These are phyloP conservation scores for Neurospora tetraspora DNA, from an alignment of 495 filamentous ascomycete species.

Conservation along the genomic window DNA sequence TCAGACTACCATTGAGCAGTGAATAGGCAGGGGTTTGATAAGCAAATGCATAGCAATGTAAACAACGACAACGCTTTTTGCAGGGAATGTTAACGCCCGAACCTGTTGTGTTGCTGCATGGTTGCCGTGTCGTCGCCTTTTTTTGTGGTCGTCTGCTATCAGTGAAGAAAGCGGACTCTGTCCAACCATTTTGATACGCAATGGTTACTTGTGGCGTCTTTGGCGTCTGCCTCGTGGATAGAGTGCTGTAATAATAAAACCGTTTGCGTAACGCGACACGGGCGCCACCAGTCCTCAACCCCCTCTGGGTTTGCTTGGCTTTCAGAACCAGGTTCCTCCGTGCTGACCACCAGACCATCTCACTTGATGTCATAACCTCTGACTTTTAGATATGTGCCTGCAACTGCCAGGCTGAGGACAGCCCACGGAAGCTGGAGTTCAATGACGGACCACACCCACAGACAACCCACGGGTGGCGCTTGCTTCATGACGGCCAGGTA, in stretches of 20 bases:
- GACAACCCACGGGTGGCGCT: constrained; percentile 74
- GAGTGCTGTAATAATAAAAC: background rate
- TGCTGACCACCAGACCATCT: constrained; percentile 6
- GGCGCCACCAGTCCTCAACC: background rate
- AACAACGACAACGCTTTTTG: background rate
- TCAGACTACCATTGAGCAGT: background rate
- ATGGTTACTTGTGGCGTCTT: background rate
- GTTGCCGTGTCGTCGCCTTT: background rate
- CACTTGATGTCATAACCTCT: constrained; percentile 51
- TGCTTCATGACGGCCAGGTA: constrained; percentile 90
- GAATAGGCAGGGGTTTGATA: background rate
- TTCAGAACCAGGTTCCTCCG: background rate
- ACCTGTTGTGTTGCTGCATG: background rate
- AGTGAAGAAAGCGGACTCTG: background rate
- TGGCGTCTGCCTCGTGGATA: background rate
- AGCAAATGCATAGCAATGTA: background rate
- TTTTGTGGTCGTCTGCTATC: background rate
- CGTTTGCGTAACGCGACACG: background rate
- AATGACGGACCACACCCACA: constrained; percentile 91
- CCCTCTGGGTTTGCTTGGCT: background rate
- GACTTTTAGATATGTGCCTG: constrained; percentile 59
- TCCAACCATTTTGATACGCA: background rate
- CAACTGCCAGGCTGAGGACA: constrained; percentile 45
- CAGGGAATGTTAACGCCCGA: background rate
- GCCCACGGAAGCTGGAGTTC: constrained; percentile 71